Conservation (phyloP, 1,284 basidiomycete genomes). For the Malassezia sp. region DNA sequence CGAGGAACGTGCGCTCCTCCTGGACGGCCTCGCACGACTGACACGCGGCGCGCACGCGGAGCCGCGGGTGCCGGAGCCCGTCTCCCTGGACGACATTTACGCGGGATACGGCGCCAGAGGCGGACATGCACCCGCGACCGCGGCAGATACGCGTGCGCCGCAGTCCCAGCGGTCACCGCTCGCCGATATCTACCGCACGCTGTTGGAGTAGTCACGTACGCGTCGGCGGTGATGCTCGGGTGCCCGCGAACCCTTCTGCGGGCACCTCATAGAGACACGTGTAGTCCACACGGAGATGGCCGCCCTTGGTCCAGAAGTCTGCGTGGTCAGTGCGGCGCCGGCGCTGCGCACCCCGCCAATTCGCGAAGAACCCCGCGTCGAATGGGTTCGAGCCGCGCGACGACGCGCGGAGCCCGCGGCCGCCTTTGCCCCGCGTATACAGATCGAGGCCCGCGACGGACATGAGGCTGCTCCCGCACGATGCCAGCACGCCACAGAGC, state of each 20-base stretch:
- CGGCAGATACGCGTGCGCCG: background rate
- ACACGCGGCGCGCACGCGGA: too few species aligned
- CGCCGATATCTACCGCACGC: too few species aligned
- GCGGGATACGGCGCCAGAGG: background rate
- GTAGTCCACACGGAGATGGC: conserved; percentile 78
- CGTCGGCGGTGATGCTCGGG: too few species aligned
- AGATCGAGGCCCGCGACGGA: conserved; percentile 80
- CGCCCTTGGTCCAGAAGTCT: conserved; percentile 85
- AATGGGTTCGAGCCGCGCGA: conserved; percentile 76
- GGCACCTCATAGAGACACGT: conserved; percentile 71
- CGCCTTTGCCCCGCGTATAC: conserved; percentile 79
- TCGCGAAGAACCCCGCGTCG: conserved; percentile 67
- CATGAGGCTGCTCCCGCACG: conserved; percentile 57
- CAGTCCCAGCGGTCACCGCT: too few species aligned
- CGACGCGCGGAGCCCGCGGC: conserved; percentile 60
- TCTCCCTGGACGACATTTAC: background rate
- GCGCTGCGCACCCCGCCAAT: conserved; percentile 53
- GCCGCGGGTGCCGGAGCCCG: too few species aligned
- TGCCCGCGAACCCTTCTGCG: background rate
- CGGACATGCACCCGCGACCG: background rate
- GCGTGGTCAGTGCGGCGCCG: too few species aligned
- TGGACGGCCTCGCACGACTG: conserved; percentile 4
- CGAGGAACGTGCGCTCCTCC: background rate
- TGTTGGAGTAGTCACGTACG: too few species aligned
- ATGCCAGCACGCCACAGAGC: background rate